Evolutionary conservation across 345 rosid species (phyloP).

Genomic region (Erodium maritimum): DNA sequence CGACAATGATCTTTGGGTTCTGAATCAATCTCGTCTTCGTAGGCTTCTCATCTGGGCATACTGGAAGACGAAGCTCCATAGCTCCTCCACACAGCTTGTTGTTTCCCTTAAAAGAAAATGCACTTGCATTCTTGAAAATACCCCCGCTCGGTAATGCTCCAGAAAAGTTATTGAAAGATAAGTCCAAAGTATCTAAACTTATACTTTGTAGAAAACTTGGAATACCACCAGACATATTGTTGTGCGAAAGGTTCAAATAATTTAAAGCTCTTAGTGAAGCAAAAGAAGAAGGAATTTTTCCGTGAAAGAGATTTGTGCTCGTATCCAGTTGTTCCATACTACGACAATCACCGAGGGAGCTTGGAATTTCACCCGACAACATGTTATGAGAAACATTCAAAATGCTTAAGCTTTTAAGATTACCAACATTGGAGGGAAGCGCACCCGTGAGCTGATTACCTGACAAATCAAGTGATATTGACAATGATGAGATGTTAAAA

Average conservation of each 20-base stretch:
- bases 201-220: constrained; percentile 6
- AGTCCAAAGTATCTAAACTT: constrained; percentile 1
- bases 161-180: constrained; percentile 16
- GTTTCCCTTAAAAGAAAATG: constrained; percentile 3
- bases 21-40: neutral
- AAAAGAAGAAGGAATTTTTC: constrained; percentile 2
- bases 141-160: constrained; percentile 14
- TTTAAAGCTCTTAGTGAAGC: neutral
- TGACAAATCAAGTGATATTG: constrained; percentile 6
- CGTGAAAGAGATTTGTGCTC: constrained; percentile 2
- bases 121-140: constrained; percentile 9
- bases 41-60: neutral
- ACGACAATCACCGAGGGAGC: neutral
- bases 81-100: constrained; percentile 11
- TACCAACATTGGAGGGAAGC: constrained; percentile 8
- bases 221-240: constrained; percentile 1
- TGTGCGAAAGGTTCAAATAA: neutral
- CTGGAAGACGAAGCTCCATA: neutral
- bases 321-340: constrained; percentile 4
- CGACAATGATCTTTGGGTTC: neutral
- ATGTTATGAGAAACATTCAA: constrained; percentile 6
- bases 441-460: constrained; percentile 11
- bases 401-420: neutral
- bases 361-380: constrained; percentile 1
- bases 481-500: constrained; percentile 8